phyloP scores from a whole-genome alignment of 1,284 basidiomycete species.

The Entoloma clypeatum region DNA sequence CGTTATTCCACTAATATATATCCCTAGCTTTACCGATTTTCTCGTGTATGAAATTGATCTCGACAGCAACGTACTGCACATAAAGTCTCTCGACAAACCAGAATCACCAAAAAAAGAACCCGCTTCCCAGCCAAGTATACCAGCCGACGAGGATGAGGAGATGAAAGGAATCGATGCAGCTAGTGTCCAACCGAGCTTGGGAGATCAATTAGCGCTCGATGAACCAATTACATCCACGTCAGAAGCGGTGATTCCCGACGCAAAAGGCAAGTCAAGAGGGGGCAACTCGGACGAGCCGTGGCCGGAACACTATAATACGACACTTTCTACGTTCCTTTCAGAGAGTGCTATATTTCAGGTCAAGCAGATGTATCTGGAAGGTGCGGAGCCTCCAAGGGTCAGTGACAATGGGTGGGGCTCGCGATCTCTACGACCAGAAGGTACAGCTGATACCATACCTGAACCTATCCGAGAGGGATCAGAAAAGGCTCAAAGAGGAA shows the following conservation, averaged over 20 bases:
- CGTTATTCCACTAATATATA: conserved; percentile 4
- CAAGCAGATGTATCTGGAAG: conserved; percentile 73
- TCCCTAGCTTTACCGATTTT: conserved; percentile 87
- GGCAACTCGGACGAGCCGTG: conserved; percentile 45
- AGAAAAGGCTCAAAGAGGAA: conserved; percentile 26
- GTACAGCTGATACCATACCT: conserved; percentile 21
- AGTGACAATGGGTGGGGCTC: conserved; percentile 69
- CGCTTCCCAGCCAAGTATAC: conserved; percentile 10
- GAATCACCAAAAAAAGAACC: conserved; percentile 41
- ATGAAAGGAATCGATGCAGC: conserved; percentile 16
- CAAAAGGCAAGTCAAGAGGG: conserved; percentile 17
- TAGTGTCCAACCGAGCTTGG: no score
- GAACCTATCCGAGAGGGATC: conserved; percentile 16
- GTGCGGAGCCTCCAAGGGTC: conserved; percentile 62
- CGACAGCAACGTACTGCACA: conserved; percentile 72
- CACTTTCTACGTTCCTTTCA: conserved; percentile 61
- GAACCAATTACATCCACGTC: no score
- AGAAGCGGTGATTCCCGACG: no score
- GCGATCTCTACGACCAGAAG: conserved; percentile 34
- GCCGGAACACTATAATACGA: conserved; percentile 57
- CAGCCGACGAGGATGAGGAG: conserved; percentile 16
- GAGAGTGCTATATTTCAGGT: conserved; percentile 57
- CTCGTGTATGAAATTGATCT: conserved; percentile 86
- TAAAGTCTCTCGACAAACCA: conserved; percentile 74
- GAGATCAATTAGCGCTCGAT: no score